phyloP scores from a whole-genome alignment of 306 rosid species.

The Vigna nakashimae region DNA sequence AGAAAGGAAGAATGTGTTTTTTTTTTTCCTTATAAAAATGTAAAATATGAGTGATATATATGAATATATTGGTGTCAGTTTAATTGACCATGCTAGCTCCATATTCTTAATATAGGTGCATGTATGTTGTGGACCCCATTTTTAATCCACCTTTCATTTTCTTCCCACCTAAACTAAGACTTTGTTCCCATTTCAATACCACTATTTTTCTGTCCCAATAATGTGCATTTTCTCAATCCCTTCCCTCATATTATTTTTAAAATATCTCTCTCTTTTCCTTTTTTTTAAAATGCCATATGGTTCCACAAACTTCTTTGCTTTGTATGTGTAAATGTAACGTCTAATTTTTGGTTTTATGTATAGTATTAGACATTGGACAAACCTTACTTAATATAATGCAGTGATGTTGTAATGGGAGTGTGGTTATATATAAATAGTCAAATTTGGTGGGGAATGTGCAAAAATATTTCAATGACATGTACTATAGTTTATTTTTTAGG shows the following conservation, averaged over 20 bases:
- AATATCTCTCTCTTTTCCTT: background rate
- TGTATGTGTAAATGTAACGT: conserved; percentile 46
- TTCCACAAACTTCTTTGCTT: conserved; percentile 44
- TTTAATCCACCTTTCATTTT: conserved; percentile 55
- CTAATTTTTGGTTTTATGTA: conserved; percentile 32
- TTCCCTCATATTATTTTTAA: background rate
- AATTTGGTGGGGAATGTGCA: conserved; percentile 47
- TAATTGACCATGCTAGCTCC: conserved; percentile 20
- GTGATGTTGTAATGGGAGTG: conserved; percentile 16
- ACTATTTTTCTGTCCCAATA: conserved; percentile 51
- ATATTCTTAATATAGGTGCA: conserved; percentile 30
- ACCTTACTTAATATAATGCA: conserved; percentile 24
- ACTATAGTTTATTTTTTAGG: conserved; percentile 34
- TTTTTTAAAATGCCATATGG: conserved; percentile 39
- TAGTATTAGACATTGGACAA: conserved; percentile 39
- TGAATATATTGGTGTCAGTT: background rate
- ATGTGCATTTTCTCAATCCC: conserved; percentile 41
- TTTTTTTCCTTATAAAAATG: background rate
- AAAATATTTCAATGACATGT: conserved; percentile 18
- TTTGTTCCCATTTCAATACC: conserved; percentile 49
- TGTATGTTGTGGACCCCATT: conserved; percentile 49
- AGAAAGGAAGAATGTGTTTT: background rate
- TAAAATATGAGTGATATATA: background rate
- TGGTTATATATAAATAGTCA: conserved; percentile 37
- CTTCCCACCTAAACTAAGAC: conserved; percentile 79